Percentiles rank a stretch among this genome's conserved stretches.
Conservation (phyloP, 1,284 basidiomycete genomes). For the Malassezia obtusa region DNA sequence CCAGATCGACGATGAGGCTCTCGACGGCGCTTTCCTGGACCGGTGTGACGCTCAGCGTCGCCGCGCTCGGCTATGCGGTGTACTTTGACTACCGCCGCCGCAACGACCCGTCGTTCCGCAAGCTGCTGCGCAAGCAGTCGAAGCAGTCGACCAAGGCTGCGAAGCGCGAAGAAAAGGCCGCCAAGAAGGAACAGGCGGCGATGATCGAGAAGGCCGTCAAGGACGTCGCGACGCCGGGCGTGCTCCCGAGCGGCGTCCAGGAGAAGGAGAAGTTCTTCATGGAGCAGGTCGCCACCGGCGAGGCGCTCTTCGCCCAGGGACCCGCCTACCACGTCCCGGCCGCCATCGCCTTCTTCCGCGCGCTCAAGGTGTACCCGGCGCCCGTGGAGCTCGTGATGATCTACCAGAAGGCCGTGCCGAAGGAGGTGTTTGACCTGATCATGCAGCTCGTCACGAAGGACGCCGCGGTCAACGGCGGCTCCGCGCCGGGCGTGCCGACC, state of each 20-base stretch:
- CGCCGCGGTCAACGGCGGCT: conserved; percentile 55
- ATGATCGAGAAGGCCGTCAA: conserved; percentile 31
- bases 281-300: conserved; percentile 74
- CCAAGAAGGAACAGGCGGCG: conserved; percentile 24
- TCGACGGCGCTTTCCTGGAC: conserved; percentile 10
- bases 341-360: conserved; percentile 83
- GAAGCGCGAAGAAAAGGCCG: conserved; percentile 47
- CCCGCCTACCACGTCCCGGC: conserved; percentile 52
- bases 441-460: conserved; percentile 79
- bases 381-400: conserved; percentile 69
- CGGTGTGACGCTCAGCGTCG: conserved; percentile 21
- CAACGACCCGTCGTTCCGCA: conserved; percentile 78
- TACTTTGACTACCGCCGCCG: conserved; percentile 94
- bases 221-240: conserved; percentile 26
- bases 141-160: conserved; percentile 57
- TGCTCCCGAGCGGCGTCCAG: conserved; percentile 58
- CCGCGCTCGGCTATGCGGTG: conserved; percentile 39
- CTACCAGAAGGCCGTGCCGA: conserved; percentile 82
- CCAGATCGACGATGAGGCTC: conserved; percentile 10
- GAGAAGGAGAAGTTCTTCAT: conserved; percentile 61
- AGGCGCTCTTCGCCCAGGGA: conserved; percentile 73
- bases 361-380: conserved; percentile 83
- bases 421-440: conserved; percentile 76
- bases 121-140: conserved; percentile 67
- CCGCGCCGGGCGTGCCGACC: neutral